Conservation (phyloP, 2,329 filamentous ascomycete genomes). For the Phaeosphaeriaceae sp. region DNA sequence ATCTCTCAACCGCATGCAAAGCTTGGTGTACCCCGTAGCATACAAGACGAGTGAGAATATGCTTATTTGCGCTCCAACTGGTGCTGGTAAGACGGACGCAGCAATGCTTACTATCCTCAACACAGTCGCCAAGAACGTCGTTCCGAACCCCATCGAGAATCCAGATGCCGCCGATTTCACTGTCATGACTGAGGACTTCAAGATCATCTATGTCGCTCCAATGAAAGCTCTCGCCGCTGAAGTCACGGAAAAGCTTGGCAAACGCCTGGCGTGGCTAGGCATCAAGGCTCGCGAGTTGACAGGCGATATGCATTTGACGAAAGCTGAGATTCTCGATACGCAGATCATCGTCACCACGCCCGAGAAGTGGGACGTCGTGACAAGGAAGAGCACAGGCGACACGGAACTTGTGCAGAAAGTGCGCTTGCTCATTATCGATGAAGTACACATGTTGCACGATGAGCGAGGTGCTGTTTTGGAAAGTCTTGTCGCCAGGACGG, state of each 20-base stretch:
- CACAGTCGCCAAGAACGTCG: conserved; percentile 83
- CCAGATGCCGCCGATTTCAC: conserved; percentile 77
- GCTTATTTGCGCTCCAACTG: conserved; percentile 96
- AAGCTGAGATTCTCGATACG: conserved; percentile 92
- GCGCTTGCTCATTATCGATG: conserved; percentile 92
- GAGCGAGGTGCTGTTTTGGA: conserved; percentile 96
- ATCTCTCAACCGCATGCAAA: conserved; percentile 96
- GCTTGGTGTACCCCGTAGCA: conserved; percentile 90
- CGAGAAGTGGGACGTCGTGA: conserved; percentile 99
- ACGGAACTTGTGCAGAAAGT: conserved; percentile 98
- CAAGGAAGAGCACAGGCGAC: conserved; percentile 94
- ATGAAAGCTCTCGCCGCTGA: conserved; percentile 99
- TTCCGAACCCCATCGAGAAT: conserved; percentile 79
- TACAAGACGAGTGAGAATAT: conserved; percentile 98
- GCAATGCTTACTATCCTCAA: conserved; percentile 97
- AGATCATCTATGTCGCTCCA: conserved; percentile 97
- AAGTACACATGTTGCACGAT: conserved; percentile 99
- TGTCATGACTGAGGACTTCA: conserved; percentile 88
- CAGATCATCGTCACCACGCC: conserved; percentile 99
- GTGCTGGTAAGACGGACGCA: conserved; percentile 98
- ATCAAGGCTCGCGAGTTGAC: conserved; percentile 93
- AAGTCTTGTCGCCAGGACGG: conserved; percentile 91
- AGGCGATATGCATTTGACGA: conserved; percentile 98
- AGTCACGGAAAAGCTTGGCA: conserved; percentile 92
- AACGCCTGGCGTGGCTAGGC: conserved; percentile 90